phyloP scores from a whole-genome alignment of 331 rosid species.

The Erythrophleum ivorense region DNA sequence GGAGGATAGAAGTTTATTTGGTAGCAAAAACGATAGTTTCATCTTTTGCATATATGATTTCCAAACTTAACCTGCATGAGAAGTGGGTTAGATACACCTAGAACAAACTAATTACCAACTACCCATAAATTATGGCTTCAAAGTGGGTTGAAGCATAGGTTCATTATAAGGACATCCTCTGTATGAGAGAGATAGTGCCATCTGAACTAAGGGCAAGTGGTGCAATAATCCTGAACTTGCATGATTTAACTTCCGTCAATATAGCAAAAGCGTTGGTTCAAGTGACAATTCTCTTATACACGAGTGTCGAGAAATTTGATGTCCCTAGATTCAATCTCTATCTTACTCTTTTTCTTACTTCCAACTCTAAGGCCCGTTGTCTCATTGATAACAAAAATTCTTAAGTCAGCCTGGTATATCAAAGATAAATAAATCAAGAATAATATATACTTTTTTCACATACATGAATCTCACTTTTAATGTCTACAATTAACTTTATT shows the following conservation, averaged over 20 bases:
- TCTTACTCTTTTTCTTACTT: too few species aligned
- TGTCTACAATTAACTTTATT: too few species aligned
- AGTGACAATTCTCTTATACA: not conserved
- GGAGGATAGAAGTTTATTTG: too few species aligned
- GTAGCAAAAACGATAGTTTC: too few species aligned
- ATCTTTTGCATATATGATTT: too few species aligned
- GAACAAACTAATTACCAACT: not conserved
- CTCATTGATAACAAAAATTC: too few species aligned
- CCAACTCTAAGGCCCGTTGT: too few species aligned
- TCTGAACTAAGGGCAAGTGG: slow-evolving; percentile 9
- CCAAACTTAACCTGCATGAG: not conserved
- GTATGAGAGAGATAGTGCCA: not conserved
- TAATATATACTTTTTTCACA: not conserved
- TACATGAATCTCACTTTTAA: too few species aligned
- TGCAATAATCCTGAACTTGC: slow-evolving; percentile 1
- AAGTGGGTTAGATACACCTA: not conserved
- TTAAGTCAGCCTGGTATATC: too few species aligned
- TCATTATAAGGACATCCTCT: not conserved
- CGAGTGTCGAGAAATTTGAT: not conserved
- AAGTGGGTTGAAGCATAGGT: not conserved
- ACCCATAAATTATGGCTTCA: not conserved
- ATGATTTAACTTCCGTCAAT: not conserved
- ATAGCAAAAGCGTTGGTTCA: not conserved
- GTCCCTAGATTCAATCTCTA: not conserved
- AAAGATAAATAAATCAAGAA: too few species aligned